These are phyloP conservation scores for Oidium heveae DNA, from an alignment of 2,329 filamentous ascomycete species.

Conservation along the genomic window DNA sequence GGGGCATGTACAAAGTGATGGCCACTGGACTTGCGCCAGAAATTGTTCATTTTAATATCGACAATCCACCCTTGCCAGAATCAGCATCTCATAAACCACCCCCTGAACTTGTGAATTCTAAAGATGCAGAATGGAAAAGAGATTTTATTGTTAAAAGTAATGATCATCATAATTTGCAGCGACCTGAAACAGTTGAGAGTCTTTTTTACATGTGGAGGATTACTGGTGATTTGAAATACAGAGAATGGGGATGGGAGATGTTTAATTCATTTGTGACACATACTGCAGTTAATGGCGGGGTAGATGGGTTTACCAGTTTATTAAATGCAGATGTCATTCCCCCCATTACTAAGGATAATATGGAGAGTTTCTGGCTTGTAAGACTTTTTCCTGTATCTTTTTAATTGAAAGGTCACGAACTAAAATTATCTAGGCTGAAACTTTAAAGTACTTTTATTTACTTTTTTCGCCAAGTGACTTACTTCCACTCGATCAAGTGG, in stretches of 20 bases:
- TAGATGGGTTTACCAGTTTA: conserved; percentile 51
- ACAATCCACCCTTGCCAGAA: conserved; percentile 38
- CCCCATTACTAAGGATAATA: conserved; percentile 53
- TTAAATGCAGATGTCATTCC: conserved; percentile 49
- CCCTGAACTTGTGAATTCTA: conserved; percentile 24
- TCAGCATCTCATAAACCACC: conserved; percentile 24
- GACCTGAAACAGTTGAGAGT: conserved; percentile 89
- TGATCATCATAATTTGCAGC: conserved; percentile 83
- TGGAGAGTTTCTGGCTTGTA: conserved; percentile 98
- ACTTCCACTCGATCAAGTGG: conserved; percentile 61
- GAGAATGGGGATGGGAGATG: conserved; percentile 97
- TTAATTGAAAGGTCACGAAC: conserved; percentile 4
- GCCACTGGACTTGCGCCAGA: conserved; percentile 80
- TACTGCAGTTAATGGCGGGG: conserved; percentile 51
- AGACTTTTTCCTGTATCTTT: conserved; percentile 15
- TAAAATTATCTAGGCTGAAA: conserved; percentile 45
- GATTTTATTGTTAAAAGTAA: conserved; percentile 59
- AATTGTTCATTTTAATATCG: conserved; percentile 73
- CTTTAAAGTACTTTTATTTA: conserved; percentile 91
- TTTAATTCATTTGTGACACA: conserved; percentile 78
- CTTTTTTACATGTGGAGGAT: conserved; percentile 98
- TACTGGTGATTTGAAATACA: conserved; percentile 67
- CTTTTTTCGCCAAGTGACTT: conserved; percentile 69
- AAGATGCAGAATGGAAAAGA: conserved; percentile 38
- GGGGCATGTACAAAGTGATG: conserved; percentile 87